Evolutionary conservation across 768 basidiomycete genomes (phyloP).

Genomic region (Mycena albidolilacea): DNA sequence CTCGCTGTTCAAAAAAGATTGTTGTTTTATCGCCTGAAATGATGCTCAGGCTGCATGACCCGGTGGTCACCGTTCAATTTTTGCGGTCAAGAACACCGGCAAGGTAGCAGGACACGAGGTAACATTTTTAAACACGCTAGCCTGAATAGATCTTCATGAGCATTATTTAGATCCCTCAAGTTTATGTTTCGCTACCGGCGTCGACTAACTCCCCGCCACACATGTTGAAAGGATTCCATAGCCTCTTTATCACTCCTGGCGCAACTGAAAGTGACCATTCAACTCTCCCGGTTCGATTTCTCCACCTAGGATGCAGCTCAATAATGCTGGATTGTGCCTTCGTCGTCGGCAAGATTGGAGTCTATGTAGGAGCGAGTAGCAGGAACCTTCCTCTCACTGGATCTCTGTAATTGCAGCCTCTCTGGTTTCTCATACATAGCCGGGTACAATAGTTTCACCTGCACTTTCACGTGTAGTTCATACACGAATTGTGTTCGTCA

Average conservation of each 20-base stretch:
- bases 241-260: slow-evolving; percentile 59
- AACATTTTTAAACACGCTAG: background rate
- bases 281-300: slow-evolving; percentile 65
- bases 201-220: slow-evolving; percentile 64
- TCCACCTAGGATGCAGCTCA: slow-evolving; percentile 67
- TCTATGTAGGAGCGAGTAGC: slow-evolving; percentile 65
- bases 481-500: too few relatives aligned
- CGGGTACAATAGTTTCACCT: too few relatives aligned
- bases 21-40: background rate
- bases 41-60: slow-evolving; percentile 62
- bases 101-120: slow-evolving; percentile 68
- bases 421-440: too few relatives aligned
- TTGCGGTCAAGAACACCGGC: slow-evolving; percentile 68
- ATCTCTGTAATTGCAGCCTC: slow-evolving; percentile 42
- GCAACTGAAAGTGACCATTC: slow-evolving; percentile 60
- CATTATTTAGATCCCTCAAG: slow-evolving; percentile 63
- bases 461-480: too few relatives aligned
- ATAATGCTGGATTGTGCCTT: slow-evolving; percentile 69
- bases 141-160: background rate
- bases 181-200: slow-evolving; percentile 66
- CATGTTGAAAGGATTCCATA: slow-evolving; percentile 70
- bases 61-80: slow-evolving; percentile 66
- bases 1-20: too few relatives aligned
- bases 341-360: too few relatives aligned
- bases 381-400: slow-evolving; percentile 62